Evolutionary conservation across 2,329 filamentous ascomycete species (phyloP).

Genomic region (Amylocarpus encephaloides): DNA sequence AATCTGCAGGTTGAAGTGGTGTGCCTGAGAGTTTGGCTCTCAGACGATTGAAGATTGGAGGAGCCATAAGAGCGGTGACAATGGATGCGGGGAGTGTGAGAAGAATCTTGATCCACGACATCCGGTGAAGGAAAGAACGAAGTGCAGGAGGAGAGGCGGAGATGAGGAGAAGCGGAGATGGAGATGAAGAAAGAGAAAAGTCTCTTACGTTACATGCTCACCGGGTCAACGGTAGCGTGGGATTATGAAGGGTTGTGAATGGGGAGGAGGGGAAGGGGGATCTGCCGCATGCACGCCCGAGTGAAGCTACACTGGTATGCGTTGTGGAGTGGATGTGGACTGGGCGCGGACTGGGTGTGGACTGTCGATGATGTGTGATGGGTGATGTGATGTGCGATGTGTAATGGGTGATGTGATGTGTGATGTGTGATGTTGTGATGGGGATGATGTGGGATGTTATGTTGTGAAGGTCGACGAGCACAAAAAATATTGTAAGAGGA

Average conservation of each 20-base stretch:
- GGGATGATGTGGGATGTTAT: no score
- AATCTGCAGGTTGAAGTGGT: background rate
- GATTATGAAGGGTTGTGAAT: background rate
- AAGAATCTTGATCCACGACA: conserved; percentile 14
- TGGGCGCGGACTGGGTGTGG: no score
- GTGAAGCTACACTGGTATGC: conserved; percentile 1
- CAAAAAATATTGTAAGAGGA: no score
- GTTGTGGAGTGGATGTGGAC: background rate
- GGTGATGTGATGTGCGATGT: no score
- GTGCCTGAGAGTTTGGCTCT: conserved; percentile 6
- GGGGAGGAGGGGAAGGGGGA: background rate
- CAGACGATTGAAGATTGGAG: conserved; percentile 15
- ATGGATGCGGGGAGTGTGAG: conserved; percentile 12
- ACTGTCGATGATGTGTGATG: no score
- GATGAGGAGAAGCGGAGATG: background rate
- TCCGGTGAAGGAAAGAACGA: conserved; percentile 3
- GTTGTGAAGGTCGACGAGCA: no score
- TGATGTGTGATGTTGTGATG: no score
- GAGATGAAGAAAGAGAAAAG: background rate
- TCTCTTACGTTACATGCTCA: conserved; percentile 5
- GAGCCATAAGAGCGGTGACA: conserved; percentile 10
- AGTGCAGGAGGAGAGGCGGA: conserved; percentile 1
- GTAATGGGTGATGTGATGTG: no score
- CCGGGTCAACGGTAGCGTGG: background rate
- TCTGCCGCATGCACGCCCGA: background rate